Conservation (phyloP, 305 asterid genomes). For the Fraxinus nigra region DNA sequence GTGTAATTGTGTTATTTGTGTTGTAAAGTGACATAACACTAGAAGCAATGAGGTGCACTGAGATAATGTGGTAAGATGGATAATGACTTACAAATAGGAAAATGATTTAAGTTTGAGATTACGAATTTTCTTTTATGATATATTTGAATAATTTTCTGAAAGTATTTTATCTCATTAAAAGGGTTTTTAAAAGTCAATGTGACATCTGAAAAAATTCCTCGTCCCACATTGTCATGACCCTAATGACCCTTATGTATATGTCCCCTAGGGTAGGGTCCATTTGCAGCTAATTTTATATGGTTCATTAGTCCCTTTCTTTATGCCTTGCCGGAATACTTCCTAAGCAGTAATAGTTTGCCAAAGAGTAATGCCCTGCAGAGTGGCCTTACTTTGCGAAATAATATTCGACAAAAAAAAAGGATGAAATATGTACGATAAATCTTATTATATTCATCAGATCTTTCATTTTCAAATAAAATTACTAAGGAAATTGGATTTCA, state of each 20-base stretch:
- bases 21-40: not conserved
- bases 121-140: not conserved
- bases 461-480: not conserved
- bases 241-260: not conserved
- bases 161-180: not conserved
- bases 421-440: not conserved
- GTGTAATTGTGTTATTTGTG: not conserved
- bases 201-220: not conserved
- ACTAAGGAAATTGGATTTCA: not conserved
- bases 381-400: not conserved
- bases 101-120: not conserved
- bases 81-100: not conserved
- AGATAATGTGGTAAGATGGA: not conserved
- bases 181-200: not conserved
- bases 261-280: not conserved
- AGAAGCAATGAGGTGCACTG: not conserved
- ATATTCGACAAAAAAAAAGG: not conserved
- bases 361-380: too few species aligned
- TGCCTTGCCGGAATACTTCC: not conserved
- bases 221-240: not conserved
- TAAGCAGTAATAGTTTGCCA: not conserved
- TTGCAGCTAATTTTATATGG: not conserved
- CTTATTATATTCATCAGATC: not conserved
- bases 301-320: not conserved
- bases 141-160: too few species aligned